phyloP scores from a whole-genome alignment of 169 alveolate species.

The Plasmodium blacklocki region DNA sequence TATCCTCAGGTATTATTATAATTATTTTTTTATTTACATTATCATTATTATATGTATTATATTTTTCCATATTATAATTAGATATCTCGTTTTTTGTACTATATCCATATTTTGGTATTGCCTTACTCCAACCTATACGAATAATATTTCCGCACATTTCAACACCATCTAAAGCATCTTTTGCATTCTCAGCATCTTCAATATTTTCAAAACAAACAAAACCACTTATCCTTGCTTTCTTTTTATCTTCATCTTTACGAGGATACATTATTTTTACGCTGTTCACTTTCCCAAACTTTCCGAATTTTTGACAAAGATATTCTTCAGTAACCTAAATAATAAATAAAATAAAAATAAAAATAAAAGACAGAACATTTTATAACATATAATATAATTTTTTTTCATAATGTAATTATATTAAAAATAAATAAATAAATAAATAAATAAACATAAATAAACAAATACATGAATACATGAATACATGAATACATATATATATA shows the following conservation, averaged over 20 bases:
- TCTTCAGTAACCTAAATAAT: conserved; percentile 86
- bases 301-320: conserved; percentile 85
- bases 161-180: conserved; percentile 84
- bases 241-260: conserved; percentile 87
- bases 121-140: conserved; percentile 85
- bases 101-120: conserved; percentile 43
- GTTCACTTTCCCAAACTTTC: conserved; percentile 88
- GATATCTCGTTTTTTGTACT: conserved; percentile 16
- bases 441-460: too few relatives aligned
- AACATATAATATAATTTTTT: too few relatives aligned
- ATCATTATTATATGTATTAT: not conserved
- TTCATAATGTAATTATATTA: too few relatives aligned
- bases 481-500: too few relatives aligned
- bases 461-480: too few relatives aligned
- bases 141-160: conserved; percentile 86
- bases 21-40: conserved; percentile 67
- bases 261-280: conserved; percentile 90
- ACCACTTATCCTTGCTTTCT: conserved; percentile 86
- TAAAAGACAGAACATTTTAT: not conserved
- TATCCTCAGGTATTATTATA: conserved; percentile 80
- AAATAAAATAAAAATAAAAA: not conserved
- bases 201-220: conserved; percentile 86
- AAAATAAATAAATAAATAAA: too few relatives aligned
- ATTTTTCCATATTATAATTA: conserved; percentile 16
- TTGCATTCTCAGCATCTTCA: conserved; percentile 87